Evolutionary conservation across 169 alveolate species (phyloP).

Genomic region (Cryptosporidium xiaoi): DNA sequence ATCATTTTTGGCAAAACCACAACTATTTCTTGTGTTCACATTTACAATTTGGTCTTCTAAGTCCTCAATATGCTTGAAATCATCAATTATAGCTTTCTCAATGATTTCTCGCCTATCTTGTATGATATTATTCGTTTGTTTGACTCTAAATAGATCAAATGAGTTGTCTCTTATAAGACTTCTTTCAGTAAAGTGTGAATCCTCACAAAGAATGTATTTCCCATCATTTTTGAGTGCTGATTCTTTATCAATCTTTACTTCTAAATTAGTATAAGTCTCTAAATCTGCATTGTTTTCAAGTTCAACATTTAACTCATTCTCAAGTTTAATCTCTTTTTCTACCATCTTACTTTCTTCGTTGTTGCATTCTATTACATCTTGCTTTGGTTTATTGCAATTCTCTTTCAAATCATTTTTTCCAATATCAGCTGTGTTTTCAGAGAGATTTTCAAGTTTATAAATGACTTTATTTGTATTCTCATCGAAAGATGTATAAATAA

Average conservation of each 20-base stretch:
- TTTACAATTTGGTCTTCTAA: background rate
- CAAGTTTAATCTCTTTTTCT: too few species aligned
- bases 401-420: too few species aligned
- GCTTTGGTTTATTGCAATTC: too few species aligned
- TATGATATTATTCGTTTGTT: background rate
- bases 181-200: too few species aligned
- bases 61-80: background rate
- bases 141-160: conserved; percentile 15
- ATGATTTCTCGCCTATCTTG: conserved; percentile 29
- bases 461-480: background rate
- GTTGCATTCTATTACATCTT: too few species aligned
- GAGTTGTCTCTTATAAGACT: conserved; percentile 35
- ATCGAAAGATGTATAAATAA: too few species aligned
- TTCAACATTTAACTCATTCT: background rate
- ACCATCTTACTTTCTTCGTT: too few species aligned
- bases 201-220: too few species aligned
- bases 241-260: too few species aligned
- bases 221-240: too few species aligned
- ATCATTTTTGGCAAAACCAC: background rate
- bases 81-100: conserved; percentile 16
- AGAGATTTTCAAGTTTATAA: too few species aligned
- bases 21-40: background rate
- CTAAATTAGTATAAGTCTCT: background rate
- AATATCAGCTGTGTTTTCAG: too few species aligned
- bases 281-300: background rate